phyloP scores from a whole-genome alignment of 116 monocot species.

The Posidonia oceanica region DNA sequence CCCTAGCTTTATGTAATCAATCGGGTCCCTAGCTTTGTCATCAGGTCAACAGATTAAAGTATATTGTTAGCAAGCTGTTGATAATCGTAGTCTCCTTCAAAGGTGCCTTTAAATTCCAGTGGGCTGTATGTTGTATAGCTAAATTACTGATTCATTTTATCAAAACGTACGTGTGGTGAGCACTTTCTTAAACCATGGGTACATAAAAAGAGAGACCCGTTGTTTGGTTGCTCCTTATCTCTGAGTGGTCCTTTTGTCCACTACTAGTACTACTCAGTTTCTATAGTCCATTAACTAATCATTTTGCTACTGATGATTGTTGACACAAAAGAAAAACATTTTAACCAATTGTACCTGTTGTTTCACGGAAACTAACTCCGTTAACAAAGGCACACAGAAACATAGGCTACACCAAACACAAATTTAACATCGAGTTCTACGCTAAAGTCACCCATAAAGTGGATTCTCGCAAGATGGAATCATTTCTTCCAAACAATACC shows the following conservation, averaged over 20 bases:
- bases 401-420: background rate
- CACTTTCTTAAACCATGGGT: constrained; percentile 1
- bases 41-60: too few relatives aligned
- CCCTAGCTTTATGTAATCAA: too few relatives aligned
- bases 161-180: too few relatives aligned
- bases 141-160: too few relatives aligned
- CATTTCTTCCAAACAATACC: background rate
- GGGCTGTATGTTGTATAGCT: too few relatives aligned
- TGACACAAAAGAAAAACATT: background rate
- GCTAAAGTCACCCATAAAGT: background rate
- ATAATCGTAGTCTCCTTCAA: too few relatives aligned
- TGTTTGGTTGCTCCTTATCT: background rate
- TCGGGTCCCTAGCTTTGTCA: too few relatives aligned
- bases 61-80: too few relatives aligned
- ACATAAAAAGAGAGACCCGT: background rate
- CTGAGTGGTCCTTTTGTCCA: background rate
- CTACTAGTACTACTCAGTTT: background rate
- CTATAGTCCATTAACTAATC: background rate
- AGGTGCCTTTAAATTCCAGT: too few relatives aligned
- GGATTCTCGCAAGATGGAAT: background rate
- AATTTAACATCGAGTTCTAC: background rate
- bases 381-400: background rate
- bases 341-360: background rate
- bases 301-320: too few relatives aligned
- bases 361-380: too few relatives aligned